Percentiles rank a stretch among this genome's conserved stretches.
phyloP scores from a whole-genome alignment of 2,329 filamentous ascomycete species.

The Fusarium sacchari region DNA sequence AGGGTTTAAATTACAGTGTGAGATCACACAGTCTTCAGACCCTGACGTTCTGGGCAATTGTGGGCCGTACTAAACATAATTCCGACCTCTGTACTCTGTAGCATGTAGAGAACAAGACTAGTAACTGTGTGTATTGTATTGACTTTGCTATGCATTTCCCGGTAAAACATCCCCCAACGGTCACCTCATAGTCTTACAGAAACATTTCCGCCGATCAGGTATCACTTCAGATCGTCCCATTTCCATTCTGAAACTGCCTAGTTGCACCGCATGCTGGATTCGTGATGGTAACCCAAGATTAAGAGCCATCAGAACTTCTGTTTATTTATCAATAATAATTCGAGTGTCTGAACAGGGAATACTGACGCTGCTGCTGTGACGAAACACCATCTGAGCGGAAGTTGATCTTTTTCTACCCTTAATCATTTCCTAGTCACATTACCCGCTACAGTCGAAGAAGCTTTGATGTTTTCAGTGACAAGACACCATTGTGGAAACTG shows the following conservation, averaged over 20 bases:
- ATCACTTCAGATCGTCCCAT: not conserved
- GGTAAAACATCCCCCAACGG: not conserved
- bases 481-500: not conserved
- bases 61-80: constrained; percentile 11
- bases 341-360: not conserved
- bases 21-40: too few relatives aligned
- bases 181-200: not conserved
- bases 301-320: not conserved
- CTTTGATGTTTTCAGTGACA: too few relatives aligned
- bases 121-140: not conserved
- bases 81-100: constrained; percentile 12
- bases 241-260: not conserved
- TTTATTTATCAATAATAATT: not conserved
- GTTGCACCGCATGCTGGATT: not conserved
- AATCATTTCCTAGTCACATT: not conserved
- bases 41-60: not conserved
- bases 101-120: not conserved
- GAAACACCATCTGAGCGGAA: not conserved
- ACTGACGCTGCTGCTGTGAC: not conserved
- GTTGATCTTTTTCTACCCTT: not conserved
- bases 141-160: not conserved
- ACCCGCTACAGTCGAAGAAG: not conserved
- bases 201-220: not conserved
- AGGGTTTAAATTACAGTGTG: too few relatives aligned
- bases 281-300: not conserved